Evolutionary conservation across 495 filamentous ascomycete species (phyloP), one percentile per base, ranked within the genome.

Genomic region (Emericellopsis terricola): DNA sequence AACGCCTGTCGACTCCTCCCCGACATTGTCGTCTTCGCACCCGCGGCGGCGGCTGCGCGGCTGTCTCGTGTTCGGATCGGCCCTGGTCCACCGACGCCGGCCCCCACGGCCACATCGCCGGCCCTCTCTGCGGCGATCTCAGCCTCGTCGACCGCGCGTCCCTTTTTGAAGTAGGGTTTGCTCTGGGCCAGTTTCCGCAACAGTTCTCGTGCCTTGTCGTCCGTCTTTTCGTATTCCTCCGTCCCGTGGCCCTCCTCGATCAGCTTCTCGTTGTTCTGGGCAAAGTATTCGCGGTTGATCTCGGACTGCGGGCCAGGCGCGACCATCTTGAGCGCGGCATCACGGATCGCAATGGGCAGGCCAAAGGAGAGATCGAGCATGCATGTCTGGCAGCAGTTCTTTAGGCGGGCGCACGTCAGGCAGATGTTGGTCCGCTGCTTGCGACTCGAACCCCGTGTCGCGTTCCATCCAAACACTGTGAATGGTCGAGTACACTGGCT

Each of bases 371-470:
- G 60, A 68, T 97, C 89, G 31, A 94, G 75, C 83, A 96, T 94
- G 62, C 89, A 97, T 56, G 80, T 93, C 59, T 97, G 89, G 53
- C 89, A 97, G 61, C 89, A 91, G 62, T 94, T 94, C 62, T 92
- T 91, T 39, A 93, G 65, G 15, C 85, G 80, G 9, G 83, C 83
- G 59, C 85, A 94, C 6, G 85, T 93, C n/a, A 94, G 69, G 53
- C 85, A 94, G 49, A 94, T 85, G 42, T 76, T 83, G 28, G 83
- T 91, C 31, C 77, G 74, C 58, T 85, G 86, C 51, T 81, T 78
- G 38, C 83, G 80, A 14, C 82, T 71, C 70, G 81, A 60, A 1
- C 81, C 85, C 20, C 85, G 79, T 52, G 91, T 84, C 38, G 81
- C 53, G 10, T 86, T 81, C 87, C 87, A 97, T 39, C 75, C 72